phyloP scores from a whole-genome alignment of 768 basidiomycete genomes.

The Tephrocybe rancida region DNA sequence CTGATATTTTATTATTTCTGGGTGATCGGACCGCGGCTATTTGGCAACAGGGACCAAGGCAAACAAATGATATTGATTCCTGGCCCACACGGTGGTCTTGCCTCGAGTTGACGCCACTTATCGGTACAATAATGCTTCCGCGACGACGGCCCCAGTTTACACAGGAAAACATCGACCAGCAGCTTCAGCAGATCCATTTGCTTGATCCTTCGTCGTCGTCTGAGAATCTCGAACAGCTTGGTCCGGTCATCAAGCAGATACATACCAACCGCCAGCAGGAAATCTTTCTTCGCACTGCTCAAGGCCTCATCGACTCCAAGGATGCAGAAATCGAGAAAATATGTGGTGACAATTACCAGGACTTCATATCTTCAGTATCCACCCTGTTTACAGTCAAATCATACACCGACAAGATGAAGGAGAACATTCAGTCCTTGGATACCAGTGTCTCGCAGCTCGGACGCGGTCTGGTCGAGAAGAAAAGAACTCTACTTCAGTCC shows the following conservation, averaged over 20 bases:
- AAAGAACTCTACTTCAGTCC: slow-evolving; percentile 83
- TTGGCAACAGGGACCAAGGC: slow-evolving; percentile 36
- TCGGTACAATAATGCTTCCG: slow-evolving; percentile 64
- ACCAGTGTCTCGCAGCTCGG: slow-evolving; percentile 88
- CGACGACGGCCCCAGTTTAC: slow-evolving; percentile 76
- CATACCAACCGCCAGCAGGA: slow-evolving; percentile 89
- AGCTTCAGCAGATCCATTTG: slow-evolving; percentile 89
- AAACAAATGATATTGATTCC: too few species aligned
- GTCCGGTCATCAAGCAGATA: slow-evolving; percentile 93
- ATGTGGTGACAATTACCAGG: slow-evolving; percentile 96
- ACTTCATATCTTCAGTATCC: slow-evolving; percentile 97
- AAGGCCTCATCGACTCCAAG: slow-evolving; percentile 89
- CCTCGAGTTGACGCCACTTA: neutral
- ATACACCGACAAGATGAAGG: slow-evolving; percentile 91
- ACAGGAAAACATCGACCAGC: slow-evolving; percentile 85
- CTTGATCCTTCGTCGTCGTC: slow-evolving; percentile 86
- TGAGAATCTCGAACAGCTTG: slow-evolving; percentile 95
- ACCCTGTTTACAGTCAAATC: slow-evolving; percentile 95
- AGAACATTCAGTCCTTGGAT: slow-evolving; percentile 90
- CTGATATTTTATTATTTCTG: slow-evolving; percentile 9
- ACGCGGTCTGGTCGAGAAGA: slow-evolving; percentile 88
- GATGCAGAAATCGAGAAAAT: slow-evolving; percentile 96
- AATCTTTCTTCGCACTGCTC: slow-evolving; percentile 81
- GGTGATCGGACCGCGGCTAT: slow-evolving; percentile 19
- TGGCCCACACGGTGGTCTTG: too few species aligned